Evolutionary conservation across 2,329 filamentous ascomycete genomes (phyloP).

Genomic region (Penicillium sp.): DNA sequence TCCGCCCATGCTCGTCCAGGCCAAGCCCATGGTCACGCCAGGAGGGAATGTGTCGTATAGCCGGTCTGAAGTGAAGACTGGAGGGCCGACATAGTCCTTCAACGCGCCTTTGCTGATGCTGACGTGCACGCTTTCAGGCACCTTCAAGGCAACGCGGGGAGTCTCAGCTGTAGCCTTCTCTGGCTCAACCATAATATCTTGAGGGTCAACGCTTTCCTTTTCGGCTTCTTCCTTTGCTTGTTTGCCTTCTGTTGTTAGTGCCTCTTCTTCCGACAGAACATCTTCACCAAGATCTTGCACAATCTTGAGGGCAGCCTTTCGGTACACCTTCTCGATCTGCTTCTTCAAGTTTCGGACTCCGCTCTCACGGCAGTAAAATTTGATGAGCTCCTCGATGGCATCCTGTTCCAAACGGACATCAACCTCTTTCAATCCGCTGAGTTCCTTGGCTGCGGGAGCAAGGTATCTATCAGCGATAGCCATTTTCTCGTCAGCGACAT

Average conservation of each 20-base stretch:
- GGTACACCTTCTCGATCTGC: slow-evolving; percentile 98
- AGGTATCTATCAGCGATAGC: slow-evolving; percentile 93
- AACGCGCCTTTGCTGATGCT: slow-evolving; percentile 83
- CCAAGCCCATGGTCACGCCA: slow-evolving; percentile 94
- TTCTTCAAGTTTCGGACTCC: slow-evolving; percentile 98
- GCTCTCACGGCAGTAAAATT: slow-evolving; percentile 95
- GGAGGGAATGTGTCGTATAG: slow-evolving; percentile 91
- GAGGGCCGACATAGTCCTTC: slow-evolving; percentile 94
- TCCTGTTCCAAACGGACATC: slow-evolving; percentile 82
- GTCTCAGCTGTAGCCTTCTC: slow-evolving; percentile 45
- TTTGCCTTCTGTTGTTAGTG: slow-evolving; percentile 81
- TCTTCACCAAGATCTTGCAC: slow-evolving; percentile 90
- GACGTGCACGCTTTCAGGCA: slow-evolving; percentile 83
- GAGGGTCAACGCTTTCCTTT: slow-evolving; percentile 61
- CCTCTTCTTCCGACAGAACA: slow-evolving; percentile 72
- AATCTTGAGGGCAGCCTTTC: slow-evolving; percentile 95
- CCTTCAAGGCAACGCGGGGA: slow-evolving; percentile 72
- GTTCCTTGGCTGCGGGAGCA: slow-evolving; percentile 87
- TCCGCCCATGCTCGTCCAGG: slow-evolving; percentile 96
- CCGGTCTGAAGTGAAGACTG: slow-evolving; percentile 91
- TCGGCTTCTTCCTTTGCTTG: slow-evolving; percentile 58
- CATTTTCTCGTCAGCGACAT: slow-evolving; percentile 98
- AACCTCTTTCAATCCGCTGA: slow-evolving; percentile 84
- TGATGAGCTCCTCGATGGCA: slow-evolving; percentile 94
- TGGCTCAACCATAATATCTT: slow-evolving; percentile 53